A percentile compares a stretch with the other conserved stretches of the same genome.
Evolutionary conservation across 352 stramenopile genomes (phyloP).

Genomic region (Nothophytophthora sp.): DNA sequence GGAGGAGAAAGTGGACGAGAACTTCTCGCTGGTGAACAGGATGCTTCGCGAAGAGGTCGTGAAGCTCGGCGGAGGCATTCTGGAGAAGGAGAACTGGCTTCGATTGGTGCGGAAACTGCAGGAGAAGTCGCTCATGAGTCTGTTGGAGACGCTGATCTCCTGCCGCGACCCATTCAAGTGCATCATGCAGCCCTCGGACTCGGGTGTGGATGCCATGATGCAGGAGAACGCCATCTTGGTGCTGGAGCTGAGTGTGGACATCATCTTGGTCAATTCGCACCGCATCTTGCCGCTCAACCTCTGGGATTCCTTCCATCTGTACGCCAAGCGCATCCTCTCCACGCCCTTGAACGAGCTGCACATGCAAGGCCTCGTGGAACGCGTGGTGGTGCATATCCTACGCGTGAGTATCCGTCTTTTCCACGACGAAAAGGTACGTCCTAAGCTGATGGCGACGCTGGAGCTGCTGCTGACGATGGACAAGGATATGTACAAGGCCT

Average conservation of each 20-base stretch:
- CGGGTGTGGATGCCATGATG: slow-evolving; percentile 79
- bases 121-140: slow-evolving; percentile 55
- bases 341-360: slow-evolving; percentile 73
- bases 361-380: slow-evolving; percentile 79
- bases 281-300: slow-evolving; percentile 71
- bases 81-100: slow-evolving; percentile 89
- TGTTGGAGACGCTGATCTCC: slow-evolving; percentile 77
- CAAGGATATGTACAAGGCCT: slow-evolving; percentile 75
- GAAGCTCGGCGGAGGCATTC: slow-evolving; percentile 65
- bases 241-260: slow-evolving; percentile 80
- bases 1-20: slow-evolving; percentile 79
- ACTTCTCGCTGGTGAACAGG: slow-evolving; percentile 77
- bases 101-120: slow-evolving; percentile 79
- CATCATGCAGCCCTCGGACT: slow-evolving; percentile 54
- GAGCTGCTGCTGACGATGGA: slow-evolving; percentile 77
- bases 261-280: slow-evolving; percentile 85
- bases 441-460: slow-evolving; percentile 81
- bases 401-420: slow-evolving; percentile 87
- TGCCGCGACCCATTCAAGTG: slow-evolving; percentile 82
- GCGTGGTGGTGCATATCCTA: slow-evolving; percentile 85
- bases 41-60: slow-evolving; percentile 78
- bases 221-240: slow-evolving; percentile 90
- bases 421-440: slow-evolving; percentile 79
- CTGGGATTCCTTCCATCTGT: slow-evolving; percentile 83
- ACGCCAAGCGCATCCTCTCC: slow-evolving; percentile 75